Conservation (phyloP, 2,329 filamentous ascomycete genomes). For the Madurella fahalii region DNA sequence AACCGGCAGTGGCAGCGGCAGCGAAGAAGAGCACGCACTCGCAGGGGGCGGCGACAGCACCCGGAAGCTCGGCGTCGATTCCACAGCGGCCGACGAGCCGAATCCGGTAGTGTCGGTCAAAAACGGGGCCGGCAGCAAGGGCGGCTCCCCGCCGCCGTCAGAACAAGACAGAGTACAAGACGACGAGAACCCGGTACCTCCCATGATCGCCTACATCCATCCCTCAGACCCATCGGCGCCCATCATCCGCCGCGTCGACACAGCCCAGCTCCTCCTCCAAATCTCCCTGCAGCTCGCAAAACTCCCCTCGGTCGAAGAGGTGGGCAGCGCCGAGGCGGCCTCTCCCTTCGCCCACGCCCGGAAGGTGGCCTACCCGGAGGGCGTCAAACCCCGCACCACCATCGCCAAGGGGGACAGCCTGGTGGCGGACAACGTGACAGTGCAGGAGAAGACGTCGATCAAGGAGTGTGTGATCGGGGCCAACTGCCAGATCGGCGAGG, state of each 20-base stretch:
- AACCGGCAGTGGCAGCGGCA: slow-evolving; percentile 9
- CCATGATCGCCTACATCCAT: slow-evolving; percentile 79
- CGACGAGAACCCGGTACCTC: slow-evolving; percentile 48
- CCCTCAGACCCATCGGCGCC: slow-evolving; percentile 48
- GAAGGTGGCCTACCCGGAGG: slow-evolving; percentile 80
- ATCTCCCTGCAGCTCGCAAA: slow-evolving; percentile 85
- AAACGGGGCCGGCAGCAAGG: slow-evolving; percentile 1
- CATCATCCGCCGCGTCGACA: slow-evolving; percentile 84
- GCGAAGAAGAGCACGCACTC: slow-evolving; percentile 4
- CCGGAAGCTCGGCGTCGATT: slow-evolving; percentile 7
- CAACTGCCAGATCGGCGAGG: slow-evolving; percentile 79
- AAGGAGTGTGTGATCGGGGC: slow-evolving; percentile 87
- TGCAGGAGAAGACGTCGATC: slow-evolving; percentile 86
- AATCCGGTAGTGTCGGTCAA: slow-evolving; percentile 20
- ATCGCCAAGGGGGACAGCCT: slow-evolving; percentile 79
- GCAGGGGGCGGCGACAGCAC: neutral
- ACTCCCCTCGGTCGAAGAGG: slow-evolving; percentile 65
- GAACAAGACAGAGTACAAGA: slow-evolving; percentile 7
- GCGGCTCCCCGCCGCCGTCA: too few relatives aligned
- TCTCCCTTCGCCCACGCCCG: slow-evolving; percentile 73
- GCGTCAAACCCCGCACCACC: slow-evolving; percentile 74
- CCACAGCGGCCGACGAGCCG: slow-evolving; percentile 6
- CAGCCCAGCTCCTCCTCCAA: slow-evolving; percentile 71
- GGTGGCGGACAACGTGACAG: slow-evolving; percentile 81
- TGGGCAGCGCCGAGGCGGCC: slow-evolving; percentile 48